Base-by-base conservation (phyloP, 2,329 filamentous ascomycete genomes). In the Phialophora macrospora region DNA sequence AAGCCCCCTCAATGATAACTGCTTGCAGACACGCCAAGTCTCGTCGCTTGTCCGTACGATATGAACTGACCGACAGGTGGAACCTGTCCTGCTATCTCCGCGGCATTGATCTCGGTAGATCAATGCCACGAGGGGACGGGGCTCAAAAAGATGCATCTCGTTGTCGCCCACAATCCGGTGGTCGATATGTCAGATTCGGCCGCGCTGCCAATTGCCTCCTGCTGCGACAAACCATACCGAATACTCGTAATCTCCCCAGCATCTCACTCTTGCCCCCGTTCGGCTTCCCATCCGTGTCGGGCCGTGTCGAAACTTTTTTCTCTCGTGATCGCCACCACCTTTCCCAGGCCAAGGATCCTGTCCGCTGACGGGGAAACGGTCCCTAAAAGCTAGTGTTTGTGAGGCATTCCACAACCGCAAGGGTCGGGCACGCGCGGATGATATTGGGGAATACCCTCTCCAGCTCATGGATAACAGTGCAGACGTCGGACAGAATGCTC, bases 1-100 rank as follows among this genome's bases (percentile, higher is more conserved):
- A 11, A 12, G 1, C 32, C 11, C 9, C 63, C 68, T 85, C 84
- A 54, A 78, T 79, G 30, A 85, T 78, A 5, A 81, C 80, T 0
- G 83, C 83, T 66, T 82, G 79, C 7, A 86, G 75, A 65, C 84
- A 85, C 0, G 79, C 77, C 6, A 30, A 84, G 75, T 1, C 70
- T 67, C 17, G 75, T 75, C 0, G 77, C 77, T 68, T 79, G 75
- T 38, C 72, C 73, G 55, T 66, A 2, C 6, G 60, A 57, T 41
- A 71, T 52, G 14, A 63, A 28, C 26, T 49, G 32, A 55, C 28
- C 24, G 28, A 20, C 8, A 8, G 54, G 28, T n/a, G 58, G 51
- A 46, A 62, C 3, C 62, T 57, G 44, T 28, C 63, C 60, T 17
- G 54, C 49, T 14, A 9, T 26, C 9, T 54, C 28, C 28, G 52